These are phyloP conservation scores for Piper betle DNA, from an alignment of 164 flowering plant species.

Conservation along the genomic window DNA sequence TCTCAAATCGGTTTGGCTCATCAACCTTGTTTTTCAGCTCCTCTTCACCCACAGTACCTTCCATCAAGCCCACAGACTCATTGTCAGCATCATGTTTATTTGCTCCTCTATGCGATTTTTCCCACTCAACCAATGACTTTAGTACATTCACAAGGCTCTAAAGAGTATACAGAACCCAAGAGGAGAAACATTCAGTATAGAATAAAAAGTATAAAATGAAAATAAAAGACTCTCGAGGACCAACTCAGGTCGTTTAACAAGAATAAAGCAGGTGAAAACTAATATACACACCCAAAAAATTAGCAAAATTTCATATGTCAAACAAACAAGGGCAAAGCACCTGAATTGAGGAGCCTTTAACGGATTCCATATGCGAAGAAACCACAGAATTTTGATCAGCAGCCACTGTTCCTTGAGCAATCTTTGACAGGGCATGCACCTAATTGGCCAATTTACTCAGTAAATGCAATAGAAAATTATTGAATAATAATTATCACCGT, in stretches of 20 bases:
- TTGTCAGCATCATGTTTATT: slow-evolving; percentile 22
- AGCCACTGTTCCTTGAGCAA: slow-evolving; percentile 72
- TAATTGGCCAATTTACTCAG: slow-evolving; percentile 3
- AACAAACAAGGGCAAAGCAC: slow-evolving; percentile 15
- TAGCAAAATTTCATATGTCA: not conserved
- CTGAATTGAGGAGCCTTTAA: slow-evolving; percentile 90
- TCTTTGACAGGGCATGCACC: slow-evolving; percentile 73
- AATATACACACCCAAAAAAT: not conserved
- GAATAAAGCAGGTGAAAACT: not conserved
- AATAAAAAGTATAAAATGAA: slow-evolving; percentile 4
- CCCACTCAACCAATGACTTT: slow-evolving; percentile 92
- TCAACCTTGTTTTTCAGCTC: slow-evolving; percentile 47
- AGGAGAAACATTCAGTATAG: not conserved
- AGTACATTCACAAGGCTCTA: slow-evolving; percentile 88
- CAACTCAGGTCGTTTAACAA: not conserved
- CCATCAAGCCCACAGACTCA: slow-evolving; percentile 21
- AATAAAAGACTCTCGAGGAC: not conserved
- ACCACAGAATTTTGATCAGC: slow-evolving; percentile 67
- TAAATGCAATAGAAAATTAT: too few species aligned
- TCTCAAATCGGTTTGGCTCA: slow-evolving; percentile 58
- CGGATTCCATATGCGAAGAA: slow-evolving; percentile 46
- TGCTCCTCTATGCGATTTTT: slow-evolving; percentile 39
- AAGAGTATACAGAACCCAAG: slow-evolving; percentile 3
- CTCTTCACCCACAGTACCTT: slow-evolving; percentile 16
- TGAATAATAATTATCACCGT: too few species aligned